phyloP scores from a whole-genome alignment of 2,329 filamentous ascomycete species.

The Xylariaceae sp. region DNA sequence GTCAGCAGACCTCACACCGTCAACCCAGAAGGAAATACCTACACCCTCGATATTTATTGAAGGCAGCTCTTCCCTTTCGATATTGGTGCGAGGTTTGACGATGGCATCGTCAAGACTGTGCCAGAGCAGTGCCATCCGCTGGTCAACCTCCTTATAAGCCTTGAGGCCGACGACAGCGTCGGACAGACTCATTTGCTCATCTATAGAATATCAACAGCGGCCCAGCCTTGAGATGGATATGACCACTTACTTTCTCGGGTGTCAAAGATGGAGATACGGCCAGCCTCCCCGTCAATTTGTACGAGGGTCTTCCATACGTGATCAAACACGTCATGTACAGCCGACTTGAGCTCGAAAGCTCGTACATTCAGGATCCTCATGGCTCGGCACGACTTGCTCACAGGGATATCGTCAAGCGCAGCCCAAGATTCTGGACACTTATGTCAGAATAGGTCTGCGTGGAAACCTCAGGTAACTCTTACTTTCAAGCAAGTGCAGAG shows the following conservation, averaged over 20 bases:
- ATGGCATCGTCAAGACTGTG: conserved; percentile 55
- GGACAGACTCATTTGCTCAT: conserved; percentile 43
- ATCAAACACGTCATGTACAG: conserved; percentile 59
- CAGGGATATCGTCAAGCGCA: conserved; percentile 50
- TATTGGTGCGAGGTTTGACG: conserved; percentile 50
- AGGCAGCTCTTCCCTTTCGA: conserved; percentile 25
- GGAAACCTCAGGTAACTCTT: conserved; percentile 15
- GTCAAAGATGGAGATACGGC: conserved; percentile 49
- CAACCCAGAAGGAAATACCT: conserved; percentile 15
- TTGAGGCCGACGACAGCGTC: conserved; percentile 50
- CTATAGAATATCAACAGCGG: conserved; percentile 24
- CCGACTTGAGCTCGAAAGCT: conserved; percentile 57
- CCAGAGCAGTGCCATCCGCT: conserved; percentile 53
- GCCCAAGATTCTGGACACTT: conserved; percentile 42
- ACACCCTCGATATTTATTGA: conserved; percentile 35
- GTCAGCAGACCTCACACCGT: no score
- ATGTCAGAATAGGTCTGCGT: conserved; percentile 14
- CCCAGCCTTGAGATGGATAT: neutral
- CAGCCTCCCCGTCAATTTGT: conserved; percentile 47
- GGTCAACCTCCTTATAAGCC: conserved; percentile 54
- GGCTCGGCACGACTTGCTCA: conserved; percentile 54
- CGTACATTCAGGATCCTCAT: conserved; percentile 59
- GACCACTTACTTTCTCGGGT: conserved; percentile 37
- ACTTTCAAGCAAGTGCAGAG: conserved; percentile 50
- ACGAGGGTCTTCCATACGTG: conserved; percentile 66